These are phyloP conservation scores for Diutina ranongensis DNA, from an alignment of 1,139 yeast genomes.

Conservation along the genomic window DNA sequence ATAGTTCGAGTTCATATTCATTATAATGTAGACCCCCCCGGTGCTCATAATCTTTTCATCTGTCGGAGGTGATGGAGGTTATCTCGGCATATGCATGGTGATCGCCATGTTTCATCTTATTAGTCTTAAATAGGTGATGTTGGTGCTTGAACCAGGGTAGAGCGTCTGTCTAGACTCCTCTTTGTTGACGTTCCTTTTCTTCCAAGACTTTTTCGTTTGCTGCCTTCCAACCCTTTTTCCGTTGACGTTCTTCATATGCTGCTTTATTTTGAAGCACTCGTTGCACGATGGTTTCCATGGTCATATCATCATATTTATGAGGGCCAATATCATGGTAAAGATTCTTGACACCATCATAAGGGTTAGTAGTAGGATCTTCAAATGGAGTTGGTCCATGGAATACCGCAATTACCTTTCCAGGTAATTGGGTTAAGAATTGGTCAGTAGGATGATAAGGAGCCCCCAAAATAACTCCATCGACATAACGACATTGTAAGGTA, in stretches of 20 bases:
- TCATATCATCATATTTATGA: slow-evolving; percentile 49
- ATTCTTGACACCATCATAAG: slow-evolving; percentile 25
- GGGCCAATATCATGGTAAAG: slow-evolving; percentile 30
- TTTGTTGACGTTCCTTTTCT: not conserved
- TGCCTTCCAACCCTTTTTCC: slow-evolving; percentile 70
- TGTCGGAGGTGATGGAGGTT: not conserved
- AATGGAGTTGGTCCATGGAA: slow-evolving; percentile 53
- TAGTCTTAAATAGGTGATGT: too few relatives aligned
- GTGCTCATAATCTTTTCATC: too few relatives aligned
- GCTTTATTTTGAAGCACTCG: slow-evolving; percentile 55
- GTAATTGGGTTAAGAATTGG: slow-evolving; percentile 25
- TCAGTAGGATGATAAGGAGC: slow-evolving; percentile 48
- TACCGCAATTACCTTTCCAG: slow-evolving; percentile 34
- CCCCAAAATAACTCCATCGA: slow-evolving; percentile 63
- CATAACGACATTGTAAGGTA: slow-evolving; percentile 76
- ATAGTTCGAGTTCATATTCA: slow-evolving; percentile 1
- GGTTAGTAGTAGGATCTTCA: slow-evolving; percentile 15
- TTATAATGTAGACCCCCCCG: too few relatives aligned
- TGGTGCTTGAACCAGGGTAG: too few relatives aligned
- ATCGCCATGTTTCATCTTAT: too few relatives aligned
- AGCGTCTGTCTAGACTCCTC: too few relatives aligned
- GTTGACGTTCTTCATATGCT: slow-evolving; percentile 69
- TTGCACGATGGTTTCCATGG: slow-evolving; percentile 54
- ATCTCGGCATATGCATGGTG: too few relatives aligned
- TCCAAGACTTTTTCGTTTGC: slow-evolving; percentile 4